Evolutionary conservation across 2,329 filamentous ascomycete genomes (phyloP).

Genomic region (Trichoderma sp.): DNA sequence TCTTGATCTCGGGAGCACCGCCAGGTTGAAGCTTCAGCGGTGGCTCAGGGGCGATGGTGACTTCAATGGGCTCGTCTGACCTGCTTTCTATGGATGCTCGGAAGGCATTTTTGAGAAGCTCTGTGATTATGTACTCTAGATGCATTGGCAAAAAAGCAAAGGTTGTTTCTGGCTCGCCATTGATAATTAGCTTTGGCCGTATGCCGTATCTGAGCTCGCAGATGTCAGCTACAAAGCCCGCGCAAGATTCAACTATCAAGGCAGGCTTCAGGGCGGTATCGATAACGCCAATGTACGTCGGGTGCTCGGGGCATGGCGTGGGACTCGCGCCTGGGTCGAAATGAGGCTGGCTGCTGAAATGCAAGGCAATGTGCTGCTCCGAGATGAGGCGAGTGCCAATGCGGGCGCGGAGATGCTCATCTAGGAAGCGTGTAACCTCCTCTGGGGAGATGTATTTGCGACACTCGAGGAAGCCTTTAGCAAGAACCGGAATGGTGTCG

Average conservation of each 20-base stretch:
- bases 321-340: constrained; percentile 56
- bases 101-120: constrained; percentile 96
- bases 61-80: constrained; percentile 80
- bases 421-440: constrained; percentile 88
- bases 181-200: constrained; percentile 75
- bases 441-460: constrained; percentile 80
- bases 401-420: constrained; percentile 88
- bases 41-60: constrained; percentile 81
- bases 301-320: constrained; percentile 52
- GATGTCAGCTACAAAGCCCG: constrained; percentile 89
- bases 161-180: constrained; percentile 81
- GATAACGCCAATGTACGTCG: constrained; percentile 88
- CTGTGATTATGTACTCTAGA: constrained; percentile 95
- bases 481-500: constrained; percentile 91
- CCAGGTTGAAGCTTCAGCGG: constrained; percentile 36
- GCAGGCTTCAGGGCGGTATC: constrained; percentile 86
- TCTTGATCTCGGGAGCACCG: constrained; percentile 33
- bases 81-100: constrained; percentile 85
- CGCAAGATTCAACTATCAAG: constrained; percentile 78
- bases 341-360: constrained; percentile 71
- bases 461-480: constrained; percentile 90
- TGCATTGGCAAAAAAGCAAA: constrained; percentile 96
- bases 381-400: constrained; percentile 94
- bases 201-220: constrained; percentile 96
- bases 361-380: constrained; percentile 94